Evolutionary conservation across 2,329 filamentous ascomycete genomes (phyloP).

Genomic region (Aspergillus persii): DNA sequence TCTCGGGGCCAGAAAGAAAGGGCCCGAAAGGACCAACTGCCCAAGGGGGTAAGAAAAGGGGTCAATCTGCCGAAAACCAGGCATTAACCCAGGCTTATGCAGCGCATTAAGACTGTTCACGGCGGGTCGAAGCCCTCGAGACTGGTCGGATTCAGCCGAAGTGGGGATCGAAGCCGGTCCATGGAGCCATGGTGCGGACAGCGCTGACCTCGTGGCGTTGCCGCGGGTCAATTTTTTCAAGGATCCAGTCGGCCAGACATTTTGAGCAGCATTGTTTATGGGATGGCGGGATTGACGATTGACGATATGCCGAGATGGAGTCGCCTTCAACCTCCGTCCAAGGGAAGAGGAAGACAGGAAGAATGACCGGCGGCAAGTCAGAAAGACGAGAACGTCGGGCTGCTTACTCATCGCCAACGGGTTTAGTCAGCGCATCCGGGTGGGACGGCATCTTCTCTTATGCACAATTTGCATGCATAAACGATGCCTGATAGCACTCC

Average conservation of each 20-base stretch:
- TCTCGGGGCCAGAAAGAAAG: neutral
- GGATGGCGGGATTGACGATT: too few species aligned
- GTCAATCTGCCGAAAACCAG: slow-evolving; percentile 4
- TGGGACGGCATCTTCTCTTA: neutral
- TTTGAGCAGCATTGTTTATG: too few species aligned
- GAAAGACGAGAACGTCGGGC: too few species aligned
- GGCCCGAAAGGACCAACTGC: neutral
- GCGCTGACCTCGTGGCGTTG: slow-evolving; percentile 6
- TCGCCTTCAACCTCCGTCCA: too few species aligned
- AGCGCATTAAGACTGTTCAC: slow-evolving; percentile 2
- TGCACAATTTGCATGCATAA: too few species aligned
- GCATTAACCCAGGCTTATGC: slow-evolving; percentile 15
- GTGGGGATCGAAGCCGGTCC: slow-evolving; percentile 7
- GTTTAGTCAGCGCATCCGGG: neutral
- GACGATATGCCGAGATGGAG: too few species aligned
- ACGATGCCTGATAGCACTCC: too few species aligned
- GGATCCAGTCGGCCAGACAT: too few species aligned
- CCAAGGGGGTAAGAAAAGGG: slow-evolving; percentile 1
- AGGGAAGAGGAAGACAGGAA: too few species aligned
- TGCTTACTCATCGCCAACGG: neutral
- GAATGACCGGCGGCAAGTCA: too few species aligned
- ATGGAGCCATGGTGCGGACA: too few species aligned
- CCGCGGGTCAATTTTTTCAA: neutral
- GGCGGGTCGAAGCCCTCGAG: neutral
- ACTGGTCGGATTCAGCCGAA: slow-evolving; percentile 8